Conservation (phyloP, 2,329 filamentous ascomycete species). For the Rhexocercosporidium sp. region DNA sequence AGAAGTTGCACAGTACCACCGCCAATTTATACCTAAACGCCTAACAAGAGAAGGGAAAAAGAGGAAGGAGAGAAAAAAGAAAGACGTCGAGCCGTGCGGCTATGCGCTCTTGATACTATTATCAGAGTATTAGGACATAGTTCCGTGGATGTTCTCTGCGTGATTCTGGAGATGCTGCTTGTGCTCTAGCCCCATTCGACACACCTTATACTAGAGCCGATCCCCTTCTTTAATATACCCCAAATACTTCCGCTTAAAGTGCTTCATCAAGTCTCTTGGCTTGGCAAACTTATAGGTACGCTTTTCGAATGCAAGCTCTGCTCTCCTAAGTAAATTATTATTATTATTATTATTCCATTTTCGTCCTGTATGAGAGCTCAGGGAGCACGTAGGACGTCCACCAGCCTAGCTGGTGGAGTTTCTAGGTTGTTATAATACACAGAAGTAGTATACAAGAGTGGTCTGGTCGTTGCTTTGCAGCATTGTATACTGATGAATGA, state of each 20-base stretch:
- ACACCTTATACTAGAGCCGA: background rate
- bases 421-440: no score
- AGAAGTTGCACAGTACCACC: background rate
- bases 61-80: background rate
- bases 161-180: slow-evolving; percentile 20
- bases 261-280: slow-evolving; percentile 31
- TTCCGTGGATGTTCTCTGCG: slow-evolving; percentile 24
- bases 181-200: background rate
- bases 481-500: no score
- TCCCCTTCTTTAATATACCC: no score
- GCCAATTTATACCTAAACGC: background rate
- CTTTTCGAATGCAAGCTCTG: slow-evolving; percentile 28
- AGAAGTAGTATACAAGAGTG: no score
- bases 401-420: no score
- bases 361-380: no score
- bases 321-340: slow-evolving; percentile 31
- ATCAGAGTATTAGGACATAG: no score
- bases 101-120: slow-evolving; percentile 5
- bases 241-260: slow-evolving; percentile 34
- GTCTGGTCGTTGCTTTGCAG: no score
- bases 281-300: slow-evolving; percentile 28
- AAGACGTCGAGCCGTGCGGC: background rate
- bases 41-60: background rate
- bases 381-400: no score
- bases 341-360: no score